Evolutionary conservation across 2,329 filamentous ascomycete genomes (phyloP).

Genomic region (Zopfia rhizophila): DNA sequence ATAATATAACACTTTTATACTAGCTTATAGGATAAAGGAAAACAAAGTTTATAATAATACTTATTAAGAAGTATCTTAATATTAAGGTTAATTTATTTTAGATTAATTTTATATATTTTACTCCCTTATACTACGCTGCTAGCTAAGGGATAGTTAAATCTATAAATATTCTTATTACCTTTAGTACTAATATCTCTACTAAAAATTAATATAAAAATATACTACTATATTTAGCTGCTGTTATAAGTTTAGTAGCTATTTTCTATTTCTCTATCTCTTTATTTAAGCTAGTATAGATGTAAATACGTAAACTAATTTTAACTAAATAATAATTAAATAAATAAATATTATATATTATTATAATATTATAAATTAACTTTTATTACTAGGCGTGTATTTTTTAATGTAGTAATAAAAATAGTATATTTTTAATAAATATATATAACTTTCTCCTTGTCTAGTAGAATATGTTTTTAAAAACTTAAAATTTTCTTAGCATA

Average conservation of each 20-base stretch:
- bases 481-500: constrained; percentile 3
- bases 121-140: constrained; percentile 9
- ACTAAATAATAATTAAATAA: constrained; percentile 2
- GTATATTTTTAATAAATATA: constrained; percentile 1
- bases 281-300: background rate
- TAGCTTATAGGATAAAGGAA: constrained; percentile 4
- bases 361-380: background rate
- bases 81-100: too few relatives aligned
- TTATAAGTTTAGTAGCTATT: background rate
- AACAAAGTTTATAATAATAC: background rate
- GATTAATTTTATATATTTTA: background rate
- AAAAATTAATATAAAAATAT: constrained; percentile 1
- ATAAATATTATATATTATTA: constrained; percentile 1
- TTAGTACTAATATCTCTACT: background rate
- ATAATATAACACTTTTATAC: constrained; percentile 5
- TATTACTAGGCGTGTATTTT: background rate
- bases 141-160: background rate
- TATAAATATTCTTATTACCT: background rate
- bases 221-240: constrained; percentile 1
- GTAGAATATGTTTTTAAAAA: constrained; percentile 3
- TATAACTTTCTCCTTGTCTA: constrained; percentile 6
- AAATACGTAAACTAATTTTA: constrained; percentile 1
- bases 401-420: background rate
- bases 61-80: background rate
- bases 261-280: background rate